These are phyloP conservation scores for Collybia mongolica DNA, from an alignment of 768 basidiomycete species.

Conservation along the genomic window DNA sequence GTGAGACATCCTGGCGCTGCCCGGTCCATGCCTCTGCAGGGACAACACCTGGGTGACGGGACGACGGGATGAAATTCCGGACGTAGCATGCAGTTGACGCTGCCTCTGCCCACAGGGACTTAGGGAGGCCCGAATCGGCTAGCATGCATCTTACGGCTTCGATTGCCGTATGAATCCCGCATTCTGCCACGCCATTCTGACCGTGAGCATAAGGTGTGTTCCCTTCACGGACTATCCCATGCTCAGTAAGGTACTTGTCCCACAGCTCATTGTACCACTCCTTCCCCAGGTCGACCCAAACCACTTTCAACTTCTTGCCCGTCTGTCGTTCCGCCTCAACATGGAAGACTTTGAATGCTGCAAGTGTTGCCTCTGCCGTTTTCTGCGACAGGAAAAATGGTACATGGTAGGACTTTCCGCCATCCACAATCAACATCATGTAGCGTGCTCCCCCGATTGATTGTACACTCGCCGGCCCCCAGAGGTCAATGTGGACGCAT, in stretches of 20 bases:
- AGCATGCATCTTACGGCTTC: conserved; percentile 18
- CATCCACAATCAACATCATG: conserved; percentile 22
- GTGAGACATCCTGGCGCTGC: conserved; percentile 15
- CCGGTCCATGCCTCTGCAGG: conserved; percentile 16
- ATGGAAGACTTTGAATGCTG: conserved; percentile 12
- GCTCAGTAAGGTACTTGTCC: conserved; percentile 6
- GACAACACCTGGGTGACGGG: conserved; percentile 11
- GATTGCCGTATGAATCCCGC: conserved; percentile 16
- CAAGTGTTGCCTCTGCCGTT: conserved; percentile 9
- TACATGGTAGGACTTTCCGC: neutral
- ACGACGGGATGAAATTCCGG: conserved; percentile 20
- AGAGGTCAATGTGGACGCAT: conserved; percentile 17
- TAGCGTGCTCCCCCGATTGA: conserved; percentile 16
- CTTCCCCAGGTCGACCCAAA: conserved; percentile 22
- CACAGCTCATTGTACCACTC: conserved; percentile 25
- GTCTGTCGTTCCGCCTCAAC: conserved; percentile 14
- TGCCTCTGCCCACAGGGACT: conserved; percentile 10
- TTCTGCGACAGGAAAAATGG: conserved; percentile 21
- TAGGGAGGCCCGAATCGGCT: conserved; percentile 14
- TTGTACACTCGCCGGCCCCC: conserved; percentile 15
- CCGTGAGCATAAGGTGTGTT: conserved; percentile 22
- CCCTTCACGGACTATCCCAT: conserved; percentile 20
- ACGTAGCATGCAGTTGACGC: conserved; percentile 20
- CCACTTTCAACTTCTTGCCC: conserved; percentile 5
- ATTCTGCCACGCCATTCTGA: conserved; percentile 27